Percentiles rank a stretch among this genome's conserved stretches.
phyloP scores from a whole-genome alignment of 148 eudicot genomes.

The Tetragonia tetragonoides region DNA sequence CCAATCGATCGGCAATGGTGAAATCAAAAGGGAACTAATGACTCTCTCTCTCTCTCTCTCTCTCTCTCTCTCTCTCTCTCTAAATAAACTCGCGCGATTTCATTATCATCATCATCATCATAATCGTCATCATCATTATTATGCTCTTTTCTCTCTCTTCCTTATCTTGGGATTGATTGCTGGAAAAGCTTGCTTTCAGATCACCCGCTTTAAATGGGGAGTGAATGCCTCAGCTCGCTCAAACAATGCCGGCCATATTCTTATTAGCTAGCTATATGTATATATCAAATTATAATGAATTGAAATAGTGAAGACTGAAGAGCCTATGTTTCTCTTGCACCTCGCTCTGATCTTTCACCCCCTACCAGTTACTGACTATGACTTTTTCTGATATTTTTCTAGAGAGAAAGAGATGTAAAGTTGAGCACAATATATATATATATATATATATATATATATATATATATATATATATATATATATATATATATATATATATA shows the following conservation, averaged over 20 bases:
- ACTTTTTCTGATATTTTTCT: constrained; percentile 15
- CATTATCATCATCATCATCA: constrained; percentile 26
- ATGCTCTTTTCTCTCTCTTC: constrained; percentile 24
- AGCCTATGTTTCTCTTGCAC: not conserved
- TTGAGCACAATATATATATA: too few relatives aligned
- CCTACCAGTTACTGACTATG: constrained; percentile 64
- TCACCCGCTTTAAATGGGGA: constrained; percentile 15
- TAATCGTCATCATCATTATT: not conserved
- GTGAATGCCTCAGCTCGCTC: too few relatives aligned
- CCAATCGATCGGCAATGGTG: constrained; percentile 18
- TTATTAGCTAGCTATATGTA: too few relatives aligned
- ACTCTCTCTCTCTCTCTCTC: not conserved
- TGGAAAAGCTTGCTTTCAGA: constrained; percentile 28
- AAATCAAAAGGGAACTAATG: not conserved
- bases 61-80: not conserved
- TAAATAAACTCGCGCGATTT: constrained; percentile 4
- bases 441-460: too few relatives aligned
- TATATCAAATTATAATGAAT: too few relatives aligned
- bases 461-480: too few relatives aligned
- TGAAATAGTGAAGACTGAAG: too few relatives aligned
- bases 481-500: too few relatives aligned
- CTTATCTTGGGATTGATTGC: constrained; percentile 54
- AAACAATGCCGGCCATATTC: not conserved
- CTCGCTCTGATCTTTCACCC: constrained; percentile 3
- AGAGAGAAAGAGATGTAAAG: not conserved